Percentiles rank a stretch among this genome's conserved stretches.
phyloP scores from a whole-genome alignment of 2,329 filamentous ascomycete species.

The Amesomyces nigricolor region DNA sequence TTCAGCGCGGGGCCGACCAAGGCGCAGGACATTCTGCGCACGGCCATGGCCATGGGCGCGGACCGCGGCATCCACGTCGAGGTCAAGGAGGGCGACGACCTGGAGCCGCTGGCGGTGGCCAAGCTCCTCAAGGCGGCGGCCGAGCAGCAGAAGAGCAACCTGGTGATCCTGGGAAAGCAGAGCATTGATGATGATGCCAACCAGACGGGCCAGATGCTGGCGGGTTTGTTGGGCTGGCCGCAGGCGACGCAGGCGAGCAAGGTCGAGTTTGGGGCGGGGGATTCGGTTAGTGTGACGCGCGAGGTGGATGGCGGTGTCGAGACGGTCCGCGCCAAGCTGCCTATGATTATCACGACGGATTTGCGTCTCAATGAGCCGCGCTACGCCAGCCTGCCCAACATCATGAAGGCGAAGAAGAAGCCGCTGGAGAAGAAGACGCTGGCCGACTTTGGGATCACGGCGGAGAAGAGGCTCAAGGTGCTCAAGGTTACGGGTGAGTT shows the following conservation, averaged over 20 bases:
- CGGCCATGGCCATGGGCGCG: conserved; percentile 97
- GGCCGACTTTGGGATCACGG: conserved; percentile 73
- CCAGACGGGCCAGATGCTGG: conserved; percentile 98
- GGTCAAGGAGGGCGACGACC: conserved; percentile 63
- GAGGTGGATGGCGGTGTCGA: conserved; percentile 96
- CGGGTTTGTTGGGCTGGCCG: conserved; percentile 82
- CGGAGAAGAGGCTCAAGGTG: conserved; percentile 73
- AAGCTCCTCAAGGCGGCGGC: conserved; percentile 81
- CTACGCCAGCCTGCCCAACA: conserved; percentile 93
- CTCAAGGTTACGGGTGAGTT: conserved; percentile 72
- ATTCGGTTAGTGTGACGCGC: conserved; percentile 69
- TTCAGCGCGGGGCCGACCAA: conserved; percentile 86
- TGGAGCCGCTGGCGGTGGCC: conserved; percentile 87
- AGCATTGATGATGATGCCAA: conserved; percentile 93
- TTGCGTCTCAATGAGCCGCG: conserved; percentile 89
- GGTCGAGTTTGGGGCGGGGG: conserved; percentile 67
- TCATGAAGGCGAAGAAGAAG: conserved; percentile 99
- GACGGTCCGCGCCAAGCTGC: conserved; percentile 78
- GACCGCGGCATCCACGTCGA: conserved; percentile 89
- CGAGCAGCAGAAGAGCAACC: conserved; percentile 77
- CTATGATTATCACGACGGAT: conserved; percentile 93
- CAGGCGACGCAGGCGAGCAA: conserved; percentile 92
- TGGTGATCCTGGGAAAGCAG: conserved; percentile 95
- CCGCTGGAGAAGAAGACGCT: conserved; percentile 87
- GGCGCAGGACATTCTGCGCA: conserved; percentile 80